A percentile compares a stretch with the other conserved stretches of the same genome.
These are phyloP conservation scores for Wickerhamiella cacticola DNA, from an alignment of 805 yeast species.

Conservation along the genomic window DNA sequence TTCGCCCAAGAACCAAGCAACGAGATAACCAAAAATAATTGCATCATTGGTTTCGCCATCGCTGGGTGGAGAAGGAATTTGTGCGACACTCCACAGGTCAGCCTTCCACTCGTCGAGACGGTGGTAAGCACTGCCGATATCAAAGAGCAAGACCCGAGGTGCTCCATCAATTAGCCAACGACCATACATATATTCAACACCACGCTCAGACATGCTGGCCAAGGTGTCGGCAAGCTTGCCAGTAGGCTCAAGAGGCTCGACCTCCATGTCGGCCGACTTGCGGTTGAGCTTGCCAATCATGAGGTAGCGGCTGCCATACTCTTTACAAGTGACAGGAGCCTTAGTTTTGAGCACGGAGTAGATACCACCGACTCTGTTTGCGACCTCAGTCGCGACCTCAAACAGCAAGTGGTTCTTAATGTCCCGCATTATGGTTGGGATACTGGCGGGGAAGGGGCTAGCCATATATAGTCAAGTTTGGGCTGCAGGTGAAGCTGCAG, in stretches of 20 bases:
- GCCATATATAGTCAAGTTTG: neutral
- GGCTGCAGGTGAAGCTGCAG: slow-evolving; percentile 4
- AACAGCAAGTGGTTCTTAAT: slow-evolving; percentile 76
- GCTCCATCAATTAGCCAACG: slow-evolving; percentile 98
- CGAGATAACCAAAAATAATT: slow-evolving; percentile 78
- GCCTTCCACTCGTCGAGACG: slow-evolving; percentile 85
- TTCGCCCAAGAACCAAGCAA: slow-evolving; percentile 96
- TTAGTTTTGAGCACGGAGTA: slow-evolving; percentile 92
- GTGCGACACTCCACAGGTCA: slow-evolving; percentile 82
- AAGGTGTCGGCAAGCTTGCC: slow-evolving; percentile 48
- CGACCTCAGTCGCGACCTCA: slow-evolving; percentile 95
- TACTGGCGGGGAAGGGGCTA: slow-evolving; percentile 2
- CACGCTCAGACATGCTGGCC: slow-evolving; percentile 69
- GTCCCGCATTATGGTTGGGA: slow-evolving; percentile 44
- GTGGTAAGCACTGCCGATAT: slow-evolving; percentile 57
- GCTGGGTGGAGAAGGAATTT: slow-evolving; percentile 84
- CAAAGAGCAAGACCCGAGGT: slow-evolving; percentile 83
- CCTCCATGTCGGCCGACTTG: slow-evolving; percentile 61
- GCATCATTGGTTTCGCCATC: slow-evolving; percentile 89
- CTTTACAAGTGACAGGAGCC: slow-evolving; percentile 93
- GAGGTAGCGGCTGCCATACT: slow-evolving; percentile 76
- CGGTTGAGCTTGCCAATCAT: slow-evolving; percentile 77
- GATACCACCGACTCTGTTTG: slow-evolving; percentile 95
- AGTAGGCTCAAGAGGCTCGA: slow-evolving; percentile 49
- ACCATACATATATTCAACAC: slow-evolving; percentile 75